A percentile compares a stretch with the other conserved stretches of the same genome.
phyloP scores from a whole-genome alignment of 78 protist species.

The Capsaspora owczarzaki region DNA sequence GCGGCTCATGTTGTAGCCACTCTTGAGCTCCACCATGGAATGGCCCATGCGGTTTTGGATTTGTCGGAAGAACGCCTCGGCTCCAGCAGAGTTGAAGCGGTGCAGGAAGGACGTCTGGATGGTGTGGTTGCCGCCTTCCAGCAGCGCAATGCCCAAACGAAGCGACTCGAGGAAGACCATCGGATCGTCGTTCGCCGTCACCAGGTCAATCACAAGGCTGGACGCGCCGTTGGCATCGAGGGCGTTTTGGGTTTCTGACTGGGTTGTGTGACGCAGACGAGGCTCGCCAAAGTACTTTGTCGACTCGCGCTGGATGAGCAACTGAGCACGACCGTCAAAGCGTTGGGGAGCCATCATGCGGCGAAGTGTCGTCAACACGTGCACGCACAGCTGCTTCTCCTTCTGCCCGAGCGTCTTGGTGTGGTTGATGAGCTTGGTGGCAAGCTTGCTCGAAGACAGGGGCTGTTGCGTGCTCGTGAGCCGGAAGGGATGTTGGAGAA shows the following conservation, averaged over 20 bases:
- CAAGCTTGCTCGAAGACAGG: neutral
- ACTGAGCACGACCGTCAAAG: neutral
- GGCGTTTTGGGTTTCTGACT: neutral
- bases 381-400: neutral
- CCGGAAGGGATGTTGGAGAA: slow-evolving; percentile 4
- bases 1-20: slow-evolving; percentile 1
- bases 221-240: slow-evolving; percentile 5
- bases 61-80: neutral
- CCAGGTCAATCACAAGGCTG: neutral
- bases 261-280: neutral
- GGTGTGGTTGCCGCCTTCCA: slow-evolving; percentile 13
- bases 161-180: slow-evolving; percentile 5
- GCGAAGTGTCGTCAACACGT: neutral
- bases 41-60: neutral
- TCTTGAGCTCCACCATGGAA: neutral
- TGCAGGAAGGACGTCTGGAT: neutral
- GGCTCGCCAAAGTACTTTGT: neutral
- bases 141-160: slow-evolving; percentile 25
- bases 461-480: neutral
- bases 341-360: neutral
- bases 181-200: neutral
- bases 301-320: neutral
- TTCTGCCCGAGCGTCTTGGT: neutral
- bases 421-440: neutral
- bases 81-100: neutral